Conservation (phyloP, 805 yeast species). For the Candida lessepsii region DNA sequence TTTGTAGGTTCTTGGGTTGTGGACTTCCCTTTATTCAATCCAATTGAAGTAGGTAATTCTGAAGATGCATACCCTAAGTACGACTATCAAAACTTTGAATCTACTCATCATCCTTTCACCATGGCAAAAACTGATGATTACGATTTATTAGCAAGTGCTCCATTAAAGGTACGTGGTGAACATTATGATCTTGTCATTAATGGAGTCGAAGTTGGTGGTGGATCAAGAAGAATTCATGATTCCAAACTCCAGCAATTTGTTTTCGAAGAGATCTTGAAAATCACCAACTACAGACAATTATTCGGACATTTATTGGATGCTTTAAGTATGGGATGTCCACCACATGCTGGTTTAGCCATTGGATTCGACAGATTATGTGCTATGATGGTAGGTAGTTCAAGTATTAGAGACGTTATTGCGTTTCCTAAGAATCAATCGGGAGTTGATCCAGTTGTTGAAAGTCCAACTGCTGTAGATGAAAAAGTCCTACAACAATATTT, state of each 20-base stretch:
- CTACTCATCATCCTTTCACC: conserved; percentile 98
- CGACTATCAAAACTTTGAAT: conserved; percentile 43
- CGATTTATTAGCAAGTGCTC: conserved; percentile 49
- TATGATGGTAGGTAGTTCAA: conserved; percentile 72
- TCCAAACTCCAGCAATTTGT: conserved; percentile 72
- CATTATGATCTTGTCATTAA: conserved; percentile 93
- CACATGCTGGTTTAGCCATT: conserved; percentile 95
- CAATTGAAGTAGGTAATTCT: conserved; percentile 44
- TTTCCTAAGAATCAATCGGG: conserved; percentile 94
- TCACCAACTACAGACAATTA: conserved; percentile 54
- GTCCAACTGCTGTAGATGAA: conserved; percentile 68
- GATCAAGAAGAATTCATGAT: conserved; percentile 93
- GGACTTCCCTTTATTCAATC: conserved; percentile 91
- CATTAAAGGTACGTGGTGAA: conserved; percentile 73
- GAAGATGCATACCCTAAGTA: conserved; percentile 50
- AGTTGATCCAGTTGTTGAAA: conserved; percentile 79
- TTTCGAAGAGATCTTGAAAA: conserved; percentile 60
- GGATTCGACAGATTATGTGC: conserved; percentile 95
- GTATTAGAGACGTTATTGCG: conserved; percentile 91
- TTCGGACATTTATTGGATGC: conserved; percentile 88
- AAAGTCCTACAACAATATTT: conserved; percentile 55
- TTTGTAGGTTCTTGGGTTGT: conserved; percentile 80
- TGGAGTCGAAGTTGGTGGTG: conserved; percentile 97
- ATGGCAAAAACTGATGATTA: conserved; percentile 79
- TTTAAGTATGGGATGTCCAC: conserved; percentile 90